Percentiles rank a stretch among this genome's conserved stretches.
phyloP scores from a whole-genome alignment of 768 basidiomycete species.

The Dentipellis sp. region DNA sequence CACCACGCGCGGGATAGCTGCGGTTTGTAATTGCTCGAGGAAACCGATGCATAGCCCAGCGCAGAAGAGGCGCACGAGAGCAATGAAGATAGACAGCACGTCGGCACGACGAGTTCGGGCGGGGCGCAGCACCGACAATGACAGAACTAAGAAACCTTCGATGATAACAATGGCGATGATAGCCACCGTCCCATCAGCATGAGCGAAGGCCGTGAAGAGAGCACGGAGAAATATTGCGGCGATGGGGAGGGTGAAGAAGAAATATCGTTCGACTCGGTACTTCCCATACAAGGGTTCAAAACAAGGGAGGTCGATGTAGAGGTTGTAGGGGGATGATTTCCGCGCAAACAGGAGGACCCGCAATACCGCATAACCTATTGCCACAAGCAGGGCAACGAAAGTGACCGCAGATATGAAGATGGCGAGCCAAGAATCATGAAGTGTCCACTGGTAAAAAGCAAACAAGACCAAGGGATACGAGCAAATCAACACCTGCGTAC shows the following conservation, averaged over 20 bases:
- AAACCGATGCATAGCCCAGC: conserved; percentile 73
- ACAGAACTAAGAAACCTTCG: conserved; percentile 51
- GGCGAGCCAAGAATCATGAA: conserved; percentile 82
- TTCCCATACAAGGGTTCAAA: conserved; percentile 57
- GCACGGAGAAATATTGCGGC: conserved; percentile 56
- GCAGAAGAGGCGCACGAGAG: conserved; percentile 57
- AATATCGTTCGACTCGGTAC: conserved; percentile 59
- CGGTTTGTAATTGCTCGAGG: conserved; percentile 50
- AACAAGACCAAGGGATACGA: conserved; percentile 69
- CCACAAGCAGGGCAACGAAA: conserved; percentile 40
- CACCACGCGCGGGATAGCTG: conserved; percentile 71
- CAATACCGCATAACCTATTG: conserved; percentile 41
- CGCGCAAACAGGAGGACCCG: conserved; percentile 39
- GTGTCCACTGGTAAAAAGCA: conserved; percentile 84
- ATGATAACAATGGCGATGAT: conserved; percentile 56
- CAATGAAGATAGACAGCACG: conserved; percentile 57
- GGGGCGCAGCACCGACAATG: conserved; percentile 48
- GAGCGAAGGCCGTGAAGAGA: conserved; percentile 60
- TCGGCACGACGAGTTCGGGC: conserved; percentile 62
- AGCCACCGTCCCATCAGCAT: conserved; percentile 55
- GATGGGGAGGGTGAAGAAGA: conserved; percentile 53
- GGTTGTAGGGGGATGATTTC: conserved; percentile 28
- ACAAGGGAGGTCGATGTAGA: conserved; percentile 30
- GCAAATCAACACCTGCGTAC: conserved; percentile 40
- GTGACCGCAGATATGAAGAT: conserved; percentile 68